These are phyloP conservation scores for Sphaerostilbella broomeana DNA, from an alignment of 2,329 filamentous ascomycete species.

Conservation along the genomic window DNA sequence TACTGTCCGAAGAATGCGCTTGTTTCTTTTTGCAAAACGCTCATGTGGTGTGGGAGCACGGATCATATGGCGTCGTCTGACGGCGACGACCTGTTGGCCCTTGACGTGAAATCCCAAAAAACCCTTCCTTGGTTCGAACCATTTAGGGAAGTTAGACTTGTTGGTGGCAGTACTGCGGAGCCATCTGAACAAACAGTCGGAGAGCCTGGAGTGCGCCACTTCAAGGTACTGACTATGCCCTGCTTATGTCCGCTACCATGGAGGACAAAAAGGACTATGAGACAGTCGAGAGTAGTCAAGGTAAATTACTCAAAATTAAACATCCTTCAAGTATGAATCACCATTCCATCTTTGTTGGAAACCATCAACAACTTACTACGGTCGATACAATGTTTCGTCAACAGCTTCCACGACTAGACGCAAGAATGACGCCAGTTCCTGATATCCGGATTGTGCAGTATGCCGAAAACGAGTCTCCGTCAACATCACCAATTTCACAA, in stretches of 20 bases:
- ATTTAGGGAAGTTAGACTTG: no score
- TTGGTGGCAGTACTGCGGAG: no score
- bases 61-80: conserved; percentile 8
- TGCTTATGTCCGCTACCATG: no score
- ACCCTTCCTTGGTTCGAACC: neutral
- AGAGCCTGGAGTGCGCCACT: no score
- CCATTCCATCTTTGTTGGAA: neutral
- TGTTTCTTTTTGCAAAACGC: conserved; percentile 13
- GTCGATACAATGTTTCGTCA: neutral
- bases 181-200: no score
- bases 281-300: no score
- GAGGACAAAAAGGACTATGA: neutral
- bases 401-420: neutral
- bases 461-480: conserved; percentile 6
- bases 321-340: no score
- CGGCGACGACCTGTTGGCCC: conserved; percentile 13
- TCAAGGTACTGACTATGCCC: no score
- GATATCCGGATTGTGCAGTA: neutral
- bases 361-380: neutral
- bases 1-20: neutral
- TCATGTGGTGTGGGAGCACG: conserved; percentile 17
- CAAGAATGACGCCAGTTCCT: neutral
- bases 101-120: neutral
- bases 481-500: conserved; percentile 5
- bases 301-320: no score